These are phyloP conservation scores for Neurospora sublineolata DNA, from an alignment of 495 filamentous ascomycete genomes.

Conservation along the genomic window DNA sequence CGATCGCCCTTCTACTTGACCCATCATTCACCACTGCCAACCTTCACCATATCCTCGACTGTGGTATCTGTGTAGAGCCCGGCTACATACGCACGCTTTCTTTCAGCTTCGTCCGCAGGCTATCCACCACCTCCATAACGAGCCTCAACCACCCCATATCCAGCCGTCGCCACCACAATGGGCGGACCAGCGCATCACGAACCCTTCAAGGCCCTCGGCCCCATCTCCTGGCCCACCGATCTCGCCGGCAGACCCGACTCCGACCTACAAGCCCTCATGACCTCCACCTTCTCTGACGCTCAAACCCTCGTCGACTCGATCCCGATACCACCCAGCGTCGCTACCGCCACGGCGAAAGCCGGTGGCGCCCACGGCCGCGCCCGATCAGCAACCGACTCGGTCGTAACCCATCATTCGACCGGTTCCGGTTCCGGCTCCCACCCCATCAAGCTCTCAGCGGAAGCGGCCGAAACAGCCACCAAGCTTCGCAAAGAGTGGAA, in stretches of 20 bases:
- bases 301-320: constrained; percentile 68
- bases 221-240: constrained; percentile 53
- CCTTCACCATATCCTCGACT: not conserved
- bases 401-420: constrained; percentile 4
- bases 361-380: constrained; percentile 2
- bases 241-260: constrained; percentile 39
- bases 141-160: not conserved
- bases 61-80: not conserved
- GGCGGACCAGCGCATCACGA: constrained; percentile 35
- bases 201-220: constrained; percentile 62
- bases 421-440: not conserved
- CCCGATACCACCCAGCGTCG: constrained; percentile 26
- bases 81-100: not conserved
- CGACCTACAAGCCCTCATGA: constrained; percentile 26
- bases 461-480: constrained; percentile 8
- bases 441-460: constrained; percentile 7
- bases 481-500: constrained; percentile 78
- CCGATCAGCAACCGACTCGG: constrained; percentile 23
- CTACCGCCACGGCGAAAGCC: not conserved
- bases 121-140: not conserved
- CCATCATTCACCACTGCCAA: not conserved
- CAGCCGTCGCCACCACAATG: not conserved
- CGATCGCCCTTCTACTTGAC: not conserved
- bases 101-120: not conserved
- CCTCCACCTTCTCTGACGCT: constrained; percentile 48